Evolutionary conservation across 176 grass and related monocot species (phyloP).

Genomic region (Bolboschoenus planiculmis): DNA sequence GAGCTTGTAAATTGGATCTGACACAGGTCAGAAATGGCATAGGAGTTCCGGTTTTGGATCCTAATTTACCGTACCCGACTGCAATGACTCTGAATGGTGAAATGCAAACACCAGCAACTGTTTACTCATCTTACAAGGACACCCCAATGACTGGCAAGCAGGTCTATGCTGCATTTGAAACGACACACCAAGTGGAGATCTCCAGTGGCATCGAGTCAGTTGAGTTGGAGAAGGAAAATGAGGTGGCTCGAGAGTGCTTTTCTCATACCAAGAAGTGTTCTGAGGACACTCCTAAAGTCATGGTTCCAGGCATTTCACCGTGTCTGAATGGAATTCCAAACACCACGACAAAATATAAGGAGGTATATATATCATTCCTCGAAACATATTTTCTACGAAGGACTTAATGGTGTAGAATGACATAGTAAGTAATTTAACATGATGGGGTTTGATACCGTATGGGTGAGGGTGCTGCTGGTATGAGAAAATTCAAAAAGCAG

Average conservation of each 20-base stretch:
- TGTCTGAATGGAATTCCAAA: constrained; percentile 77
- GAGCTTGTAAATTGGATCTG: not conserved
- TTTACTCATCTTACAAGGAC: constrained; percentile 38
- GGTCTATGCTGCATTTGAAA: constrained; percentile 45
- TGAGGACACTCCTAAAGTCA: constrained; percentile 30
- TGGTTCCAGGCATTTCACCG: constrained; percentile 30
- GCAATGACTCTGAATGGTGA: constrained; percentile 42
- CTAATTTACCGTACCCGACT: constrained; percentile 45
- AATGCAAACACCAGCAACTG: constrained; percentile 63
- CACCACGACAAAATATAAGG: constrained; percentile 50
- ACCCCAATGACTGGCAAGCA: constrained; percentile 29
- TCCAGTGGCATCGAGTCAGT: not conserved
- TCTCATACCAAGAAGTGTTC: not conserved
- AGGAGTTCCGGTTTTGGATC: constrained; percentile 7
- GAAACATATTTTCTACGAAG: not conserved
- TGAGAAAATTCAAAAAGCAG: not conserved
- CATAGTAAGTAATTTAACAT: not conserved
- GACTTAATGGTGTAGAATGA: not conserved
- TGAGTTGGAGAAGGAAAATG: constrained; percentile 15
- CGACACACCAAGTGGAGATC: constrained; percentile 18
- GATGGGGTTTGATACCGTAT: not conserved
- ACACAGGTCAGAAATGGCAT: not conserved
- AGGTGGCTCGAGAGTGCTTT: constrained; percentile 5
- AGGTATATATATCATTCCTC: constrained; percentile 32
- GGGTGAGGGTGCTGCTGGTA: not conserved